phyloP scores from a whole-genome alignment of 1,284 basidiomycete genomes.

The Coniferiporia sulphurascens region DNA sequence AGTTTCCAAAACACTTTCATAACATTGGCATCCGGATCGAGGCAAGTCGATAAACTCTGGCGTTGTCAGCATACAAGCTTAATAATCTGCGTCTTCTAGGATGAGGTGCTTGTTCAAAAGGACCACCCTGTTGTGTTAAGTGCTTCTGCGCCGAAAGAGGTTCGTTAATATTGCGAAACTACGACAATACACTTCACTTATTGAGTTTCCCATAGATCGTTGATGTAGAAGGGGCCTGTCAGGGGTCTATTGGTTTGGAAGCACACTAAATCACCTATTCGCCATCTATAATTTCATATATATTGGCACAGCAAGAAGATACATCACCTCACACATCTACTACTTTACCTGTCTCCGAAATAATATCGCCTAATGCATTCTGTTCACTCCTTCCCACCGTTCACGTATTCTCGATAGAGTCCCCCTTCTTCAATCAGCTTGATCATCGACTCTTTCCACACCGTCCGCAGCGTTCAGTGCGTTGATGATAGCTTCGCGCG shows the following conservation, averaged over 20 bases:
- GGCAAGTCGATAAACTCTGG: constrained; percentile 33
- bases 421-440: background rate
- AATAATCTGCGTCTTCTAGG: constrained; percentile 37
- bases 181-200: constrained; percentile 9
- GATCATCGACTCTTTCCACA: background rate
- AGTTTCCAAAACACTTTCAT: constrained; percentile 83
- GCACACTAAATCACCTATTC: constrained; percentile 41
- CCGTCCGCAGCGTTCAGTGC: constrained; percentile 38
- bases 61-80: too few relatives aligned
- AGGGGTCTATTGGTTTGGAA: constrained; percentile 66
- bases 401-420: background rate
- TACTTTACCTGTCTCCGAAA: too few relatives aligned
- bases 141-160: constrained; percentile 85
- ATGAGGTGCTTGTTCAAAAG: constrained; percentile 78
- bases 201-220: constrained; percentile 43
- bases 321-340: background rate
- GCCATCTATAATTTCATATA: background rate
- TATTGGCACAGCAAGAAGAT: background rate
- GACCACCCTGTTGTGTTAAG: constrained; percentile 67
- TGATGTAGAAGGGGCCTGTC: constrained; percentile 86
- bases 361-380: too few relatives aligned
- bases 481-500: constrained; percentile 51
- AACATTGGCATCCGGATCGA: constrained; percentile 89
- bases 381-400: background rate
- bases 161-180: constrained; percentile 28